Base-by-base conservation (phyloP, 1,284 basidiomycete species). In the Naganishia sp. region DNA sequence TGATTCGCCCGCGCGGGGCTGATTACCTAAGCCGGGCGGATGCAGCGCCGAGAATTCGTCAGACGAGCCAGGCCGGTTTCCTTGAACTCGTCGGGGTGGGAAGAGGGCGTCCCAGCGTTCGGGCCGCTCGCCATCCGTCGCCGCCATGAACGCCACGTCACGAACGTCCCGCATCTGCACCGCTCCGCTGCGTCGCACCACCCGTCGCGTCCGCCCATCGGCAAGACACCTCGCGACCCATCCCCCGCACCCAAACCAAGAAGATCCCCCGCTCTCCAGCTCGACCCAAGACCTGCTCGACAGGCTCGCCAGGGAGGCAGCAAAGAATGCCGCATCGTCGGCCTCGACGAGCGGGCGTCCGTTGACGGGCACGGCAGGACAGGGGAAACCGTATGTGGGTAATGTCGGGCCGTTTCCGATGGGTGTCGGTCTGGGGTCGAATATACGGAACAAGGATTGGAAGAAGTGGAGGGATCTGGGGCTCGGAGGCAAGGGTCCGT, bases 361-460 rank as follows among this genome's bases (percentile, higher is more conserved):
- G 18, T 43, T 42, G 43, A 25, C 31, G 9, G 54, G 46, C 15
- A 36, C 36, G 11, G 21, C 49, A 15, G 69, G 67, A 0, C 46
- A 66, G 16, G 54, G 44, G 16, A 46, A 45, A 42, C 59, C 59
- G 48, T 61, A 61, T 43, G 59, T 61, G 1, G 59, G 48, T 6
- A 48, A 44, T 11, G 87, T 89, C 21, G 92, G 92, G 0, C 91
- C 92, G 33, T 93, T 94, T 73, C 87, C 87, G 68, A 83, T 94
- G 1, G 90, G 90, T 4, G 82, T 90, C 4, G 65, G 59, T 9
- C 28, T 68, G 54, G 84, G 82, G 83, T 7, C 78, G 82, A 68
- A 82, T 81, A 71, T 84, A 78, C 65, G 85, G 83, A 63, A 83
- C 46, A 76, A 76, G 69, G 70, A 73, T 6, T 79, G 81, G 75